Evolutionary conservation across 2,329 filamentous ascomycete genomes (phyloP).

Genomic region (Aspergillus sp.): DNA sequence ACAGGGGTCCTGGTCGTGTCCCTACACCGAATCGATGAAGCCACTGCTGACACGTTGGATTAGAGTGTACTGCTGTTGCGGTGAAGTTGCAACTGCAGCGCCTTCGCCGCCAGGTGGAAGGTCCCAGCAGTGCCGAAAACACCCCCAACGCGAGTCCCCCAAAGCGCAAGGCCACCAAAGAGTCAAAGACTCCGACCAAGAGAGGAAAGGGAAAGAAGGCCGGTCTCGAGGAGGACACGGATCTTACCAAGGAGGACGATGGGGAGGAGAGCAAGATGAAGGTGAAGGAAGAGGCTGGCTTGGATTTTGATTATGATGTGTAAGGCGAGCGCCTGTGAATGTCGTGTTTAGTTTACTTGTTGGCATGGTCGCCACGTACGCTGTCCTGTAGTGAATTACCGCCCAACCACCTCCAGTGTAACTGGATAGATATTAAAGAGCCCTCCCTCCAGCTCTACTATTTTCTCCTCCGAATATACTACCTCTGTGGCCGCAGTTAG

Average conservation of each 20-base stretch:
- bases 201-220: background rate
- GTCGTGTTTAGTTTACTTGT: too few relatives aligned
- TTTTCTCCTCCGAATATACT: too few relatives aligned
- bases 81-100: conserved; percentile 4
- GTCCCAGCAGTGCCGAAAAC: background rate
- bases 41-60: background rate
- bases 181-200: background rate
- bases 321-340: too few relatives aligned
- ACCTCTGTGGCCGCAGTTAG: too few relatives aligned
- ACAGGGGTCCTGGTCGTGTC: conserved; percentile 12
- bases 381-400: too few relatives aligned
- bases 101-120: conserved; percentile 3
- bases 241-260: background rate
- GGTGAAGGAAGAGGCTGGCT: background rate
- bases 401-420: too few relatives aligned
- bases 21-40: background rate
- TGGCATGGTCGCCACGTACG: too few relatives aligned
- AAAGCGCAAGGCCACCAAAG: conserved; percentile 1
- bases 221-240: background rate
- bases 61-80: conserved; percentile 9
- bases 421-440: too few relatives aligned
- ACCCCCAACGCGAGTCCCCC: background rate
- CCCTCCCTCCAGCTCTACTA: too few relatives aligned
- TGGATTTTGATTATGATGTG: background rate
- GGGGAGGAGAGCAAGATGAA: background rate